Conservation (phyloP, 257 asterid species). For the Gentiana straminea region DNA sequence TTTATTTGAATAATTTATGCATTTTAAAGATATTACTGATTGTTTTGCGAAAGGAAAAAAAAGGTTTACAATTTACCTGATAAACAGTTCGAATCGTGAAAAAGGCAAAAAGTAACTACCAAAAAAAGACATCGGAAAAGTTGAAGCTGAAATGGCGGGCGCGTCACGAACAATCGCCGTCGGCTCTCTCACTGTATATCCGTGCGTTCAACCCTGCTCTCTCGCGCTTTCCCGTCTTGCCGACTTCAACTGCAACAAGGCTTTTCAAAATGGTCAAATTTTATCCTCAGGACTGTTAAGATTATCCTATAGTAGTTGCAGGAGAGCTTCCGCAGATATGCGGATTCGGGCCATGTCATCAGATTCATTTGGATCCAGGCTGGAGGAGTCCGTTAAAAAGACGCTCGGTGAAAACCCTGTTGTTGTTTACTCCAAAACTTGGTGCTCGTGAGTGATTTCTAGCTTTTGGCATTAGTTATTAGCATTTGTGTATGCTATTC, state of each 20-base stretch:
- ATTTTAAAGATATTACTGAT: too few species aligned
- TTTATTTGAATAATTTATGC: too few species aligned
- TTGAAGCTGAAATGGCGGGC: constrained; percentile 11
- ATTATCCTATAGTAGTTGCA: constrained; percentile 2
- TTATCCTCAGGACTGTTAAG: constrained; percentile 16
- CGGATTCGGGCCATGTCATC: constrained; percentile 58
- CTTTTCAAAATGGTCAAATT: background rate
- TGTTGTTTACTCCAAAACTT: constrained; percentile 85
- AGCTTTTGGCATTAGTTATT: background rate
- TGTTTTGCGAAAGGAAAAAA: too few species aligned
- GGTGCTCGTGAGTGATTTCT: constrained; percentile 70
- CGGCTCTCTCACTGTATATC: constrained; percentile 8
- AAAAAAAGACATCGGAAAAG: background rate
- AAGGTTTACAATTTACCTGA: too few species aligned
- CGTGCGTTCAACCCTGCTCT: constrained; percentile 7
- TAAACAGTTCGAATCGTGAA: background rate
- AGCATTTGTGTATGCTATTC: background rate
- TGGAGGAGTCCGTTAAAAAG: constrained; percentile 54
- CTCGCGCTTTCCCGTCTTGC: constrained; percentile 8
- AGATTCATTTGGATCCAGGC: constrained; percentile 39
- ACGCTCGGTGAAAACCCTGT: constrained; percentile 57
- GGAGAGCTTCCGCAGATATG: constrained; percentile 10
- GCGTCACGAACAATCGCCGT: constrained; percentile 3
- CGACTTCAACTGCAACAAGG: background rate
- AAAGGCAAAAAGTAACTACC: background rate